These are phyloP conservation scores for Cordyceps pruinosa DNA, from an alignment of 2,329 filamentous ascomycete genomes.

Conservation along the genomic window DNA sequence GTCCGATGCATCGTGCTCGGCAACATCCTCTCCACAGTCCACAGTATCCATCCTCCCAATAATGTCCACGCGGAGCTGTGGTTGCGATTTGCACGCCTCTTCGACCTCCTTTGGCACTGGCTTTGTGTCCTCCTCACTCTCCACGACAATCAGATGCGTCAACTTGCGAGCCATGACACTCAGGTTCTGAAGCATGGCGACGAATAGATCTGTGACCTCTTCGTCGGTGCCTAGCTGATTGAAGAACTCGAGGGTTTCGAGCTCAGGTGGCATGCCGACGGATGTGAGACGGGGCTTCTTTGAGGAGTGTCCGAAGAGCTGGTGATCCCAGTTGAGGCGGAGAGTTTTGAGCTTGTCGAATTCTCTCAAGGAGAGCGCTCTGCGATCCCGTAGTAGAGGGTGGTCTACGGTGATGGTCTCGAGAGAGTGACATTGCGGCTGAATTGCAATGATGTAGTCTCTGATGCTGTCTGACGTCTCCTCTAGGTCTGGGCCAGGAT, in stretches of 20 bases:
- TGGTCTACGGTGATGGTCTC: constrained; percentile 40
- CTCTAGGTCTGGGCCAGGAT: constrained; percentile 35
- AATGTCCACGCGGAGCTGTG: constrained; percentile 27
- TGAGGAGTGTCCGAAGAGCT: constrained; percentile 40
- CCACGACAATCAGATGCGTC: constrained; percentile 31
- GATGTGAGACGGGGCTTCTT: constrained; percentile 39
- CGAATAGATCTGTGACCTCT: constrained; percentile 39
- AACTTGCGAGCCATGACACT: constrained; percentile 31
- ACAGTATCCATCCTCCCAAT: constrained; percentile 22
- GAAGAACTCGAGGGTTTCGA: constrained; percentile 40
- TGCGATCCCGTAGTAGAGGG: constrained; percentile 31
- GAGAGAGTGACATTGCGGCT: constrained; percentile 34
- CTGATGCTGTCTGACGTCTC: constrained; percentile 40
- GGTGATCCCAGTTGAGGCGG: constrained; percentile 40
- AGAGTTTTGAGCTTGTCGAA: constrained; percentile 35
- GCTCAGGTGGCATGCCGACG: constrained; percentile 38
- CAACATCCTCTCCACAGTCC: neutral
- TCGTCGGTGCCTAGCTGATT: constrained; percentile 40
- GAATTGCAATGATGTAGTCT: constrained; percentile 40
- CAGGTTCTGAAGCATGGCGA: constrained; percentile 33
- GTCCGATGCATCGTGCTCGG: neutral
- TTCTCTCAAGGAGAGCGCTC: constrained; percentile 36
- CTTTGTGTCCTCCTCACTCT: constrained; percentile 22
- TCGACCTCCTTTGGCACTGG: constrained; percentile 27
- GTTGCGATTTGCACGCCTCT: constrained; percentile 28